Base-by-base conservation (phyloP, 106 monocot genomes). In the Acanthochlamys bracteata region DNA sequence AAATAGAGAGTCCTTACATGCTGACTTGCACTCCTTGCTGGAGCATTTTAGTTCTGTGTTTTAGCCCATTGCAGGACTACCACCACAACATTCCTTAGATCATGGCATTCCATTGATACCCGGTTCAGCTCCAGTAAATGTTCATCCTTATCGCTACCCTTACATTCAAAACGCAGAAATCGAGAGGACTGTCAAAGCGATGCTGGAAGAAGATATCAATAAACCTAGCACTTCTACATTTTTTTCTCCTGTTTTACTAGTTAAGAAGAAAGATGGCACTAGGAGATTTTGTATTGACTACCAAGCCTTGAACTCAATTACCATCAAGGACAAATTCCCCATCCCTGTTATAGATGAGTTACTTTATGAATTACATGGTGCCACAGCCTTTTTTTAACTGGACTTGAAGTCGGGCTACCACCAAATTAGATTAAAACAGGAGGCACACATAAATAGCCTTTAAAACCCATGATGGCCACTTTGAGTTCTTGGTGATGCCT, bases 311-410 rank as follows among this genome's bases (percentile, higher is more conserved):
- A 65, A 65, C 10, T 12, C 21, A 0, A 27, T 65, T 25, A 64
- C 64, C 0, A 21, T 64, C 11, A 64, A 64, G 19, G 59, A 59
- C 49, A 23, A 49, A 11, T 69, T 69, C 19, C 69, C 59, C 4
- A 69, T 69, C 20, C 69, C 71, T 0, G 53, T 41, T 4, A 23
- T 63, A 13, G 61, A 71, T n/a, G 70, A 61, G 39, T 61, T 71
- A 19, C 19, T 71, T 7, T 60, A 71, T 24, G 63, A 71, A 22
- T 40, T 63, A 17, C 40, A 54, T 23, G 20, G 53, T 0, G 53
- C 62, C 17, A 0, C 0, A 0, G 6, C 53, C 0, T 71, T 71
- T 16, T 63, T 62, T 23, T 63, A 71, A 46, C 8, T 71, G 14
- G 62, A 71, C 39, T 39, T 71, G 0, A 19, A 53, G 0, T 13